phyloP scores from a whole-genome alignment of 352 stramenopile genomes.

The Phytophthora litchii region DNA sequence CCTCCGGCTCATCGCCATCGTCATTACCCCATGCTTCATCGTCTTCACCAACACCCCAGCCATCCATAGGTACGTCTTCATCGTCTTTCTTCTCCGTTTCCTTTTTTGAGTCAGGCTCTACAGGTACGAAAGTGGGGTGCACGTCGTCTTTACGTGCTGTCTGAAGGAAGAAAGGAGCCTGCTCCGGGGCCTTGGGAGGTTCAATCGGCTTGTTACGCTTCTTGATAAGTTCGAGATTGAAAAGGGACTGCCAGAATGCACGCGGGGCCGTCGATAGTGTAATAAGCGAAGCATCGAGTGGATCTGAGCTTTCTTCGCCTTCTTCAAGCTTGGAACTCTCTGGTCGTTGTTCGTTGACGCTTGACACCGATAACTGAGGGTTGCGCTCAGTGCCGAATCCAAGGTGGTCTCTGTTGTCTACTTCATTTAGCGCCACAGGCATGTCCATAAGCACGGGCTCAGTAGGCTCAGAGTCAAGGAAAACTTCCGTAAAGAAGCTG shows the following conservation, averaged over 20 bases:
- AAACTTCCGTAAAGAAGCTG: slow-evolving; percentile 92
- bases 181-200: slow-evolving; percentile 92
- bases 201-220: slow-evolving; percentile 96
- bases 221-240: slow-evolving; percentile 95
- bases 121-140: slow-evolving; percentile 74
- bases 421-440: slow-evolving; percentile 87
- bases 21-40: slow-evolving; percentile 74
- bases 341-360: slow-evolving; percentile 44
- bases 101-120: slow-evolving; percentile 39
- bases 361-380: slow-evolving; percentile 44
- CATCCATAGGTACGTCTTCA: slow-evolving; percentile 54
- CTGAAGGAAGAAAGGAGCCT: slow-evolving; percentile 96
- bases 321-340: slow-evolving; percentile 52
- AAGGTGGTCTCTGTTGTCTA: slow-evolving; percentile 71
- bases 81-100: slow-evolving; percentile 25
- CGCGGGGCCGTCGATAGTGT: slow-evolving; percentile 79
- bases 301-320: slow-evolving; percentile 42
- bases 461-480: slow-evolving; percentile 75
- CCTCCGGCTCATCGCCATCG: slow-evolving; percentile 33
- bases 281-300: slow-evolving; percentile 70
- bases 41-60: slow-evolving; percentile 66
- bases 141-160: slow-evolving; percentile 85
- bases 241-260: slow-evolving; percentile 91
- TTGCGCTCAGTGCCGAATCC: slow-evolving; percentile 64
- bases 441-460: slow-evolving; percentile 91